Conservation (phyloP, 768 basidiomycete species). For the Leccinum olivaceopallidum region DNA sequence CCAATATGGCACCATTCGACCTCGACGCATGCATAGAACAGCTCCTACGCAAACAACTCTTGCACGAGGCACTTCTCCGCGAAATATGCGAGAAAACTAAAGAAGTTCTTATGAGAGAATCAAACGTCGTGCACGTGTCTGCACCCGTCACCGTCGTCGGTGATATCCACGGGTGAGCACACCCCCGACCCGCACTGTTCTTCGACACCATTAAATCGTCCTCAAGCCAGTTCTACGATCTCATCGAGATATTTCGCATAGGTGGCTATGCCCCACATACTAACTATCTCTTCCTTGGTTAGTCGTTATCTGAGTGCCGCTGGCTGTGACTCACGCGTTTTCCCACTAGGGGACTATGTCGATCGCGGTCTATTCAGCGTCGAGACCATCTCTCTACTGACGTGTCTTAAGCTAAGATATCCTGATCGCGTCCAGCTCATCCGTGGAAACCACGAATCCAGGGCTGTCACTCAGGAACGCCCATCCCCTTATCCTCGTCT, state of each 20-base stretch:
- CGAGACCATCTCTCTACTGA: slow-evolving; percentile 96
- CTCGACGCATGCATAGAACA: slow-evolving; percentile 96
- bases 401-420: slow-evolving; percentile 95
- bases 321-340: slow-evolving; percentile 10
- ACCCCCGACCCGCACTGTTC: slow-evolving; percentile 10
- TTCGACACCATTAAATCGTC: slow-evolving; percentile 37
- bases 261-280: slow-evolving; percentile 96
- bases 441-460: slow-evolving; percentile 95
- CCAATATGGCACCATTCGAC: slow-evolving; percentile 55
- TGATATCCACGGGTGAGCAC: slow-evolving; percentile 95
- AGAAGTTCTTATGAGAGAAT: slow-evolving; percentile 98
- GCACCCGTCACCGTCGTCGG: slow-evolving; percentile 98
- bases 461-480: slow-evolving; percentile 96
- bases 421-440: slow-evolving; percentile 97
- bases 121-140: slow-evolving; percentile 95
- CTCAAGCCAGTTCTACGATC: slow-evolving; percentile 96
- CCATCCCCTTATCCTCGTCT: slow-evolving; percentile 2
- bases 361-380: slow-evolving; percentile 97
- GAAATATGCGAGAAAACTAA: slow-evolving; percentile 99
- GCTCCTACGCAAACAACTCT: slow-evolving; percentile 85
- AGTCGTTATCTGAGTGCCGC: slow-evolving; percentile 27
- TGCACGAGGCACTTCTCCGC: slow-evolving; percentile 91
- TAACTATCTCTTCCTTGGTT: slow-evolving; percentile 97
- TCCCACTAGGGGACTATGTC: slow-evolving; percentile 86
- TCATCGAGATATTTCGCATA: slow-evolving; percentile 99